Conservation (phyloP, 148 eudicot genomes). For the Nyssa sinensis region DNA sequence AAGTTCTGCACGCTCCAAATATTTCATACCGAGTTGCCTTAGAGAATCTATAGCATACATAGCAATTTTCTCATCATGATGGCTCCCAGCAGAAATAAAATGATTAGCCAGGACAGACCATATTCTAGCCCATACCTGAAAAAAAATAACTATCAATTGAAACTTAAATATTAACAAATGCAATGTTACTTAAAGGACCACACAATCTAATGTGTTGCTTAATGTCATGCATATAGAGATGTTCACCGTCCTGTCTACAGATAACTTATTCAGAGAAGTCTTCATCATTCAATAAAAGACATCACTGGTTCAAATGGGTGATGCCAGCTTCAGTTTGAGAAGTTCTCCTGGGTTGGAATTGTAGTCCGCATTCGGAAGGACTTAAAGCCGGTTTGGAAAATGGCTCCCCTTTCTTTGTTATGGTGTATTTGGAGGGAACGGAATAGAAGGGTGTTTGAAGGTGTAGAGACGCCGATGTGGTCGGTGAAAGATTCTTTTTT, state of each 20-base stretch:
- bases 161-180: constrained; percentile 10
- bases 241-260: background rate
- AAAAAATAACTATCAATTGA: constrained; percentile 19
- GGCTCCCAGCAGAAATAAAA: constrained; percentile 98
- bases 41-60: constrained; percentile 99
- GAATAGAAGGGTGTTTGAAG: no score
- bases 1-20: constrained; percentile 91
- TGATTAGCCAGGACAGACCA: constrained; percentile 96
- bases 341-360: no score
- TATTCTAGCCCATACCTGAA: constrained; percentile 99
- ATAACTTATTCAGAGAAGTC: background rate
- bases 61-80: constrained; percentile 95
- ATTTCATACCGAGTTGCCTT: constrained; percentile 96
- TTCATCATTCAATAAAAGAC: constrained; percentile 5
- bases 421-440: no score
- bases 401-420: no score
- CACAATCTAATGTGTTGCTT: background rate
- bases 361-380: no score
- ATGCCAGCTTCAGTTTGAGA: no score
- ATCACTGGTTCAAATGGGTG: no score
- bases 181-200: background rate
- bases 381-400: no score
- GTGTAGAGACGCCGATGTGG: no score
- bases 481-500: no score
- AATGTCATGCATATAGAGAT: background rate